A percentile compares a stretch with the other conserved stretches of the same genome.
Evolutionary conservation across 2,329 filamentous ascomycete genomes (phyloP).

Genomic region (Fusarium sp.): DNA sequence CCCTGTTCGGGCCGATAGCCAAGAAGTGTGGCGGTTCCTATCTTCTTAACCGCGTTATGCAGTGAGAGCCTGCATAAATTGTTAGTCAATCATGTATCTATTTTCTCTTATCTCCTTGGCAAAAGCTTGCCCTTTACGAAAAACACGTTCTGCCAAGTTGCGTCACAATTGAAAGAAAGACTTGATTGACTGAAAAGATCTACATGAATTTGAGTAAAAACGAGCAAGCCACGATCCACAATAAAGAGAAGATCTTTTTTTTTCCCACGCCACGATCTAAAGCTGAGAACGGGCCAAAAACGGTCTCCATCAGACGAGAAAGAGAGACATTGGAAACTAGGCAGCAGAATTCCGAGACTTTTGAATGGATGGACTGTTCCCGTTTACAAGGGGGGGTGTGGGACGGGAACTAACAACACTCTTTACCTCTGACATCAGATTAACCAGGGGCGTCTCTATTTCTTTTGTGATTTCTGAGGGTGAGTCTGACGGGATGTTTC

Average conservation of each 20-base stretch:
- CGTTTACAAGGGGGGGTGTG: conserved; percentile 10
- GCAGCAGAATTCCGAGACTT: conserved; percentile 47
- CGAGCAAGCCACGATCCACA: neutral
- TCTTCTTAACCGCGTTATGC: conserved; percentile 9
- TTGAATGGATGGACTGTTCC: conserved; percentile 38
- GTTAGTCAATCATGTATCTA: conserved; percentile 10
- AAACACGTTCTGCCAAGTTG: neutral
- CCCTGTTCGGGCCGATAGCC: conserved; percentile 29
- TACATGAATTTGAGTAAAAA: neutral
- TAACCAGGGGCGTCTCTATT: neutral
- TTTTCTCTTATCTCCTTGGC: neutral
- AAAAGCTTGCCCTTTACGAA: neutral
- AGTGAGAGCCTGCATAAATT: neutral
- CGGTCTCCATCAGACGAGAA: neutral
- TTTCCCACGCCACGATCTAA: neutral
- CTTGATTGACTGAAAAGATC: neutral
- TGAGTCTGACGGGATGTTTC: neutral
- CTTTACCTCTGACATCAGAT: conserved; percentile 1
- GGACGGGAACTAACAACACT: neutral
- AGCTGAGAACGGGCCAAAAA: neutral
- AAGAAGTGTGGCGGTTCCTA: neutral
- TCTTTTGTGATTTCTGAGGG: neutral
- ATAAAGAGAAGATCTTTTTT: neutral
- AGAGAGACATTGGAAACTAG: conserved; percentile 24
- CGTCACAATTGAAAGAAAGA: neutral